Base-by-base conservation (phyloP, 2,329 filamentous ascomycete species). In the Aspergillus piperis region DNA sequence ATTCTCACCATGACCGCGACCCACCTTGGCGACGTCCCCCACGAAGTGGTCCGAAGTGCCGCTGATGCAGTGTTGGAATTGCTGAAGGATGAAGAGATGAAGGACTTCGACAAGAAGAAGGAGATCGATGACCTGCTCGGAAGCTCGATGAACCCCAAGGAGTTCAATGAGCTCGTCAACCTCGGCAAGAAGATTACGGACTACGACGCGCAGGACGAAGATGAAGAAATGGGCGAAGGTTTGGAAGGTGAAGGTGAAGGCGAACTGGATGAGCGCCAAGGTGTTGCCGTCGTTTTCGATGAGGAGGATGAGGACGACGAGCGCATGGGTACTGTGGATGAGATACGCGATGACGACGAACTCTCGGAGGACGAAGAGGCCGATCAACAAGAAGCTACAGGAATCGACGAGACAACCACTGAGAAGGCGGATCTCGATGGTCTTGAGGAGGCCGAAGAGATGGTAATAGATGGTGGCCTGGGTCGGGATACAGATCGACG, bases 131-230 rank as follows among this genome's bases (percentile, higher is more conserved):
- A 98, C 66, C 87, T 98, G 61, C 78, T 99, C 44, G 95, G 94
- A n/a, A 85, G 85, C 38, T 87, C 88, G 0, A 86, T 97, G 81
- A 88, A 84, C 52, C 86, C 91, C 1, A 96, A 97, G 73, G 89
- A 96, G 75, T 99, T 98, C 81, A 98, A 98, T 73, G 94, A 98
- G 79, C 80, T 99, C 66, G 88, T 98, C 58, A 99, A 97, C 73
- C 81, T 99, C 47, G 92, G 93, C 65, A 99, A 99, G 82, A 99
- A 99, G 80, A 96, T 99, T 64, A 99, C 95, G 53, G 95, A 99
- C 75, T 99, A 98, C 77, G 91, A 98, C 77, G 91, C 91, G 41
- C 92, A 98, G 74, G 94, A 98, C 66, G 95, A 97, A 32, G 93
- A 98, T 64, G 94, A 96, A 66, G 88, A 92, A 60, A 90, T 92